A percentile compares a stretch with the other conserved stretches of the same genome.
phyloP scores from a whole-genome alignment of 768 basidiomycete species.

The Pisolithus albus region DNA sequence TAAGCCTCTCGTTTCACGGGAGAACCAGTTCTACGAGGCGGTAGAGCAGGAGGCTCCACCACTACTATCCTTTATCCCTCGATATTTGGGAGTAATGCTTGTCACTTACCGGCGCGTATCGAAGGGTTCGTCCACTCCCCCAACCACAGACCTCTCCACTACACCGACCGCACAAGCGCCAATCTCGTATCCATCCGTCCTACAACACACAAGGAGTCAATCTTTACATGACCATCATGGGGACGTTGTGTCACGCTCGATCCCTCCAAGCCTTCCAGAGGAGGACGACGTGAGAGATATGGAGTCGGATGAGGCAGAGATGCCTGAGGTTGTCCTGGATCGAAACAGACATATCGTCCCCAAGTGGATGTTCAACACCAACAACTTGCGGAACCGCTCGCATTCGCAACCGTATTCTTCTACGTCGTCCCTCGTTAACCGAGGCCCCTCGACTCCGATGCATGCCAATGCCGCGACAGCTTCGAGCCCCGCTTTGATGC shows the following conservation, averaged over 20 bases:
- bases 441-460: constrained; percentile 33
- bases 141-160: constrained; percentile 11
- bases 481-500: constrained; percentile 65
- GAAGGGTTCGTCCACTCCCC: constrained; percentile 29
- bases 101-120: constrained; percentile 87
- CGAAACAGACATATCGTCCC: constrained; percentile 95
- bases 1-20: constrained; percentile 91
- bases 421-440: constrained; percentile 21
- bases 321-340: constrained; percentile 92
- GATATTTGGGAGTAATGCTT: constrained; percentile 97
- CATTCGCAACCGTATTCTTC: constrained; percentile 37
- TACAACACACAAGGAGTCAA: constrained; percentile 24
- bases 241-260: neutral
- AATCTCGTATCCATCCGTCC: constrained; percentile 18
- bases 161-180: constrained; percentile 11
- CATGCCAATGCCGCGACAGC: constrained; percentile 49
- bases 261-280: constrained; percentile 11
- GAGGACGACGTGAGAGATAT: constrained; percentile 38
- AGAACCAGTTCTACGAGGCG: constrained; percentile 96
- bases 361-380: constrained; percentile 72
- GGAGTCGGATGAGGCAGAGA: constrained; percentile 60
- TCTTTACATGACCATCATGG: constrained; percentile 5
- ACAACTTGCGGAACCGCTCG: constrained; percentile 40
- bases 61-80: constrained; percentile 89
- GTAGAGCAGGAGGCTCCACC: constrained; percentile 93